phyloP scores from a whole-genome alignment of 169 alveolate genomes.

The Eimeria praecox region DNA sequence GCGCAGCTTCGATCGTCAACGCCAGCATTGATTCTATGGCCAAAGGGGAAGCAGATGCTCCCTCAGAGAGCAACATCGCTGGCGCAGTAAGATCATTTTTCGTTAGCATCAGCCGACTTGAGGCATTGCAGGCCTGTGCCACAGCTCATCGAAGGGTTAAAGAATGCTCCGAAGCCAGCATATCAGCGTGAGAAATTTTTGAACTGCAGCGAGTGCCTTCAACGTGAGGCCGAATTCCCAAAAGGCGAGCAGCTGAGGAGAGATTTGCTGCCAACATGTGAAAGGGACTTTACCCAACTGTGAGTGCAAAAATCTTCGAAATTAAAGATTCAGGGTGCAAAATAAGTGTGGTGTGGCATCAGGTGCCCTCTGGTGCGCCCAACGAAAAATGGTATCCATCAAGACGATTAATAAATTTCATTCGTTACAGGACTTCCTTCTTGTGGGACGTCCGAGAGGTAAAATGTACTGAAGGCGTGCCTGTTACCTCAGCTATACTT shows the following conservation, averaged over 20 bases:
- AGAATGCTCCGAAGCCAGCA: constrained; percentile 44
- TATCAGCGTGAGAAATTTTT: not conserved
- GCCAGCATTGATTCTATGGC: constrained; percentile 58
- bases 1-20: constrained; percentile 58
- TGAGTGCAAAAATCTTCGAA: not conserved
- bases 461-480: not conserved
- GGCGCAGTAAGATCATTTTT: constrained; percentile 50
- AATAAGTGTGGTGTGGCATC: not conserved
- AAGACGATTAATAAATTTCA: not conserved
- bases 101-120: not conserved
- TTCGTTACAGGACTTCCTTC: constrained; percentile 14
- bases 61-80: constrained; percentile 67
- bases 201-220: not conserved
- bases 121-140: not conserved
- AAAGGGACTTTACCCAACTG: constrained; percentile 59
- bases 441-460: constrained; percentile 48
- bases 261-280: constrained; percentile 54
- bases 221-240: not conserved
- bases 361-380: constrained; percentile 63
- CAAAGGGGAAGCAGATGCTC: not conserved
- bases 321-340: not conserved
- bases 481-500: not conserved
- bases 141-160: constrained; percentile 67
- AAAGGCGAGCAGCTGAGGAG: constrained; percentile 21
- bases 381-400: not conserved